These are phyloP conservation scores for Serendipita sp. DNA, from an alignment of 768 basidiomycete species.

Conservation along the genomic window DNA sequence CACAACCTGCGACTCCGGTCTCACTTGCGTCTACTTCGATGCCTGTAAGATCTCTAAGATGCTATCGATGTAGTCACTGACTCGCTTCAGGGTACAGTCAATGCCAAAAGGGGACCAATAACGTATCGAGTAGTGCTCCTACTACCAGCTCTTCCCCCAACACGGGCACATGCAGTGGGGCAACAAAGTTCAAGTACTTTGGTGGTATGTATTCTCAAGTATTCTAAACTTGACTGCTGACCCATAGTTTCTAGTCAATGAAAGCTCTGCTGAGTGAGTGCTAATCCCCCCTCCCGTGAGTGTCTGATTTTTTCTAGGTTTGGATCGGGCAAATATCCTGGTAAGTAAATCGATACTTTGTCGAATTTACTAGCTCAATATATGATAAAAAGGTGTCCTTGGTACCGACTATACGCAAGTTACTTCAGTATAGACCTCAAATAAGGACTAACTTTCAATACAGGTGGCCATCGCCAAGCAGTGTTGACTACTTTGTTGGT, in stretches of 20 bases:
- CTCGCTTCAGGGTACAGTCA: not conserved
- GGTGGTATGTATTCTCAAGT: constrained; percentile 18
- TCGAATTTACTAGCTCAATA: no score
- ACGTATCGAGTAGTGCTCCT: constrained; percentile 18
- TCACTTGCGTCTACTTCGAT: constrained; percentile 27
- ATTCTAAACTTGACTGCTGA: not conserved
- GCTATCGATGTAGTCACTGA: not conserved
- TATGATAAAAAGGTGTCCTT: no score
- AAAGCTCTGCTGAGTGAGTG: constrained; percentile 40
- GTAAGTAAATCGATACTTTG: no score
- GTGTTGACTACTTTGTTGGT: constrained; percentile 22
- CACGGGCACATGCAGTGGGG: constrained; percentile 22
- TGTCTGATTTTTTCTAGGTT: no score
- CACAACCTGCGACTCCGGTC: constrained; percentile 31
- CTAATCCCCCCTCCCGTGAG: no score
- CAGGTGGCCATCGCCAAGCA: constrained; percentile 27
- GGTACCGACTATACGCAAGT: no score
- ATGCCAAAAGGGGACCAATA: constrained; percentile 17
- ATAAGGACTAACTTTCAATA: no score
- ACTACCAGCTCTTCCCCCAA: constrained; percentile 15
- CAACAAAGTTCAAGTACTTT: constrained; percentile 45
- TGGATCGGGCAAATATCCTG: no score
- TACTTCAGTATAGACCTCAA: no score
- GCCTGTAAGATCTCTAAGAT: constrained; percentile 22
- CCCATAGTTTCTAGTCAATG: constrained; percentile 25